phyloP scores from a whole-genome alignment of 179 eudicot species.

The Pouteria campechiana region DNA sequence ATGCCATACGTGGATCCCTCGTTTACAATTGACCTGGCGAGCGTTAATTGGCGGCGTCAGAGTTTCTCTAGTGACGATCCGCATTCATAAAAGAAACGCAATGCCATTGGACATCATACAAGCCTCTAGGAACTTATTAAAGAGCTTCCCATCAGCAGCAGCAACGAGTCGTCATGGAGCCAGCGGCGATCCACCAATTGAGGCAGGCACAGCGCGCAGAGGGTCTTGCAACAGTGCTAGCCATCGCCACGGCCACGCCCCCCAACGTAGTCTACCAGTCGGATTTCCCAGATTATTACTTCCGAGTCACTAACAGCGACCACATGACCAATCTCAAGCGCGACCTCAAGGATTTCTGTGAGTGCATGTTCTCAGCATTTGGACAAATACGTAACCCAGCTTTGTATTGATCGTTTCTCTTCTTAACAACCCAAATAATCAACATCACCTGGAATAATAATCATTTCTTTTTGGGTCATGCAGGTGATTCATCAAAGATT shows the following conservation, averaged over 20 bases:
- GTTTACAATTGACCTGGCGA: too few species aligned
- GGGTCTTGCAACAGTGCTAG: conserved; percentile 14
- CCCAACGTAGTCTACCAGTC: conserved; percentile 13
- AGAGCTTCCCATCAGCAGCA: too few species aligned
- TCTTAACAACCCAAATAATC: not conserved
- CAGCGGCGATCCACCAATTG: too few species aligned
- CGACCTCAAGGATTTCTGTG: conserved; percentile 12
- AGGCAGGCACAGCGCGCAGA: conserved; percentile 5
- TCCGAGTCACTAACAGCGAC: conserved; percentile 18
- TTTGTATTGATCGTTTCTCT: too few species aligned
- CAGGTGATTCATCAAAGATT: conserved; percentile 6
- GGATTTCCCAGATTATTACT: conserved; percentile 17
- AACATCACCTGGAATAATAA: not conserved
- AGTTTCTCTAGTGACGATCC: too few species aligned
- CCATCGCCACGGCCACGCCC: conserved; percentile 18
- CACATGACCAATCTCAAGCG: conserved; percentile 9
- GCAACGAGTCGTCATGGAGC: too few species aligned
- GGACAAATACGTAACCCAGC: not conserved
- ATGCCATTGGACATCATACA: too few species aligned
- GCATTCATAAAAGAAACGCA: too few species aligned
- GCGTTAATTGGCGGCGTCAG: too few species aligned
- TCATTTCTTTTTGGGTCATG: not conserved
- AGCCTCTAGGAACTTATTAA: too few species aligned
- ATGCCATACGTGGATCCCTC: too few species aligned
- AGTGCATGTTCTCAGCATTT: not conserved